phyloP scores from a whole-genome alignment of 345 rosid species.

The Syzygium aromaticum region DNA sequence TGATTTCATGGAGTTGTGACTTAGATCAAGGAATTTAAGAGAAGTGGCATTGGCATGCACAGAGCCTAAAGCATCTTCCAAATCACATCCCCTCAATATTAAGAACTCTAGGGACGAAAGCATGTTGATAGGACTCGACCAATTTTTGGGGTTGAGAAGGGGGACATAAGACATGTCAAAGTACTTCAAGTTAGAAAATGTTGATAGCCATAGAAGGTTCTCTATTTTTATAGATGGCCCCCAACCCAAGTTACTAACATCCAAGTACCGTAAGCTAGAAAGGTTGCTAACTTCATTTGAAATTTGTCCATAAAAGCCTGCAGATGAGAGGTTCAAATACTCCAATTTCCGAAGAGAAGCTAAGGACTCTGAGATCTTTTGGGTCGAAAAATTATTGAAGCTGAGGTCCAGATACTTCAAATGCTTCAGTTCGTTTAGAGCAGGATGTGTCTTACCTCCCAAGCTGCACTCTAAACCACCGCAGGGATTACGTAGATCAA shows the following conservation, averaged over 20 bases:
- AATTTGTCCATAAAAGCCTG: neutral
- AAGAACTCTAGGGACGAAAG: neutral
- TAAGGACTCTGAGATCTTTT: neutral
- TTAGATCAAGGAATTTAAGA: neutral
- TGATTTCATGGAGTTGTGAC: neutral
- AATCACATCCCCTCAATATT: neutral
- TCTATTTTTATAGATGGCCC: neutral
- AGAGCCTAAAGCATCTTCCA: neutral
- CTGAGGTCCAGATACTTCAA: neutral
- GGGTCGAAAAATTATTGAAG: neutral
- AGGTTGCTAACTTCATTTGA: neutral
- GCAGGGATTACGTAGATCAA: neutral
- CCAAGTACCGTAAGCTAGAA: neutral
- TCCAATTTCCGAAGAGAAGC: neutral
- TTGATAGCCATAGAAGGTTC: fast-evolving
- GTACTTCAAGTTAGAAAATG: neutral
- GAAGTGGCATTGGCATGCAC: neutral
- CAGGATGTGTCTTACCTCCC: neutral
- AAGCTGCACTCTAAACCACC: neutral
- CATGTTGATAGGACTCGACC: neutral
- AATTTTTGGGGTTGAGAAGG: neutral
- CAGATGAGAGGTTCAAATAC: neutral
- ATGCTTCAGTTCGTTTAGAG: neutral
- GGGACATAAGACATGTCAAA: neutral
- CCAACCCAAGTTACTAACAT: fast-evolving